Conservation (phyloP, 2,329 filamentous ascomycete genomes). For the Leptoxyphium fumago region DNA sequence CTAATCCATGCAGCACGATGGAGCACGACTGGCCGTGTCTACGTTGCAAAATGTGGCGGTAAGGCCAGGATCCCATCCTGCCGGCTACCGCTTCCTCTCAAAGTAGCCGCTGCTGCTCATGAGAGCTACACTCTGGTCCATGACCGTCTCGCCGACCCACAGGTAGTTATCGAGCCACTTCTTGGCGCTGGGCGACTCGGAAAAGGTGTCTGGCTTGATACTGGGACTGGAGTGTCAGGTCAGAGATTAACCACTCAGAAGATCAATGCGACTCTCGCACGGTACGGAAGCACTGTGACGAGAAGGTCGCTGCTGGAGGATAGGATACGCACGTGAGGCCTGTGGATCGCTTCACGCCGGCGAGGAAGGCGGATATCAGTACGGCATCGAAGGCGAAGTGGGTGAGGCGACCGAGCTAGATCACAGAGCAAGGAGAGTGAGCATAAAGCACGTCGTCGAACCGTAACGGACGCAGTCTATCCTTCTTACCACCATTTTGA, state of each 20-base stretch:
- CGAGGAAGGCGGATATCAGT: conserved; percentile 88
- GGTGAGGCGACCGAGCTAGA: conserved; percentile 77
- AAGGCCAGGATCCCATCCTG: too few relatives aligned
- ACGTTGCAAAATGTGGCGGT: too few relatives aligned
- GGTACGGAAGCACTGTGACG: too few relatives aligned
- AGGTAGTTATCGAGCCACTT: conserved; percentile 90
- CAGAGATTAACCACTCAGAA: neutral
- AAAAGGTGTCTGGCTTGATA: conserved; percentile 73
- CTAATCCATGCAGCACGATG: too few relatives aligned
- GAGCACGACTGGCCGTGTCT: too few relatives aligned
- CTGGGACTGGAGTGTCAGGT: conserved; percentile 50
- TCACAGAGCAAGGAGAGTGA: conserved; percentile 50
- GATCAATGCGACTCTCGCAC: too few relatives aligned
- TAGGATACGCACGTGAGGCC: conserved; percentile 74
- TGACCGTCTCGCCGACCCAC: conserved; percentile 89
- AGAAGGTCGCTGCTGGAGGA: neutral
- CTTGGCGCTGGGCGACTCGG: conserved; percentile 68
- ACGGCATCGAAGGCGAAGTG: conserved; percentile 96
- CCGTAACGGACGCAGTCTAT: neutral
- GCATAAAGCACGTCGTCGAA: neutral
- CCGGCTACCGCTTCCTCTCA: conserved; percentile 59
- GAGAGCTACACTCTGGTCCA: conserved; percentile 91
- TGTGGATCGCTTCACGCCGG: conserved; percentile 92
- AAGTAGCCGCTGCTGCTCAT: conserved; percentile 82
- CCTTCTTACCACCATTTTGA: conserved; percentile 11